Percentiles rank a stretch among this genome's conserved stretches.
Conservation (phyloP, 805 yeast genomes). For the Yarrowia phangngaensis region DNA sequence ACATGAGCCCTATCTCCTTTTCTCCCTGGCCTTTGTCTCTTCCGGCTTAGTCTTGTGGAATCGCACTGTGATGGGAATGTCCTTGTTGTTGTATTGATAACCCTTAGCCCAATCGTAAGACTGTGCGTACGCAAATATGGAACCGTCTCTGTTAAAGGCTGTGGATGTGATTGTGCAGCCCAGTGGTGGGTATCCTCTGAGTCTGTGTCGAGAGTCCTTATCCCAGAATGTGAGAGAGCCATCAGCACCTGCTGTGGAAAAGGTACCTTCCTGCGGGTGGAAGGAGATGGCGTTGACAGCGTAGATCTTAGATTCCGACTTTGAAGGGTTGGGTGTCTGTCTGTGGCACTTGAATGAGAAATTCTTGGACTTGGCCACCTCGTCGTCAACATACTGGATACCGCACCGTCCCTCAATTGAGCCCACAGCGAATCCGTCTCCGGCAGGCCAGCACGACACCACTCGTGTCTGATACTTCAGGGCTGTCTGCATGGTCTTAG, state of each 20-base stretch:
- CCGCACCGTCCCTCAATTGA: conserved; percentile 96
- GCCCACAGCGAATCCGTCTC: conserved; percentile 89
- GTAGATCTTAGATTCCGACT: conserved; percentile 63
- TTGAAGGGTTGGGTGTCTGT: conserved; percentile 53
- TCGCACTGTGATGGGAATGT: conserved; percentile 69
- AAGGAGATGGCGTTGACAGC: conserved; percentile 75
- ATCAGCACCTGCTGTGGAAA: conserved; percentile 91
- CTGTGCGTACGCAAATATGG: conserved; percentile 83
- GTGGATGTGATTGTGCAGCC: conserved; percentile 65
- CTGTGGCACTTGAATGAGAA: conserved; percentile 96
- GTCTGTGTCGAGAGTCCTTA: conserved; percentile 81
- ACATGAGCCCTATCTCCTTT: conserved; percentile 28
- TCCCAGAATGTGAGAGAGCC: conserved; percentile 96
- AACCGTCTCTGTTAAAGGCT: conserved; percentile 77
- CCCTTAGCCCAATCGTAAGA: conserved; percentile 93
- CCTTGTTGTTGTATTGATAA: conserved; percentile 69
- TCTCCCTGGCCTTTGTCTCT: conserved; percentile 56
- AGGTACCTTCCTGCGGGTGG: conserved; percentile 88
- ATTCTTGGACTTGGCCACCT: conserved; percentile 51
- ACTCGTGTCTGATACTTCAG: conserved; percentile 85
- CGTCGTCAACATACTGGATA: conserved; percentile 81
- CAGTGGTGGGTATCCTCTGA: conserved; percentile 65
- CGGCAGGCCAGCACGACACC: conserved; percentile 81
- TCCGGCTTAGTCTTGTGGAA: conserved; percentile 82
- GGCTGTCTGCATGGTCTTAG: conserved; percentile 69